Conservation (phyloP, 345 rosid genomes). For the Bruguiera sexangula region DNA sequence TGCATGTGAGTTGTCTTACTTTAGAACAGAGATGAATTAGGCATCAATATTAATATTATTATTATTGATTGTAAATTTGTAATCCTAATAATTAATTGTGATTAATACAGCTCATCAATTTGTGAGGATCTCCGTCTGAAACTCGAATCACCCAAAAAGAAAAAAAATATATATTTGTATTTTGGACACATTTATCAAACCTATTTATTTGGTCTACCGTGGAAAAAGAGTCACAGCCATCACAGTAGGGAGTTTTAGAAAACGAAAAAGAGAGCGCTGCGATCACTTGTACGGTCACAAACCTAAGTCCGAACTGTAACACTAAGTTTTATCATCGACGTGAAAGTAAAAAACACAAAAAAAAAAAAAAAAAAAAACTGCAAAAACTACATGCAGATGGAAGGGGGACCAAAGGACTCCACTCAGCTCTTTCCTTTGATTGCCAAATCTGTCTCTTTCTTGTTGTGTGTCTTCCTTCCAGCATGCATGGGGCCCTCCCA, state of each 20-base stretch:
- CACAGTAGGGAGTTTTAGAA: neutral
- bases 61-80: too few relatives aligned
- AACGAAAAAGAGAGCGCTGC: neutral
- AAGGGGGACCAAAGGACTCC: constrained; percentile 3
- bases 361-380: neutral
- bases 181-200: too few relatives aligned
- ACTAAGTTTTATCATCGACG: neutral
- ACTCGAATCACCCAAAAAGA: too few relatives aligned
- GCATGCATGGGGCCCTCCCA: constrained; percentile 7
- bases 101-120: too few relatives aligned
- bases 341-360: neutral
- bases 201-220: neutral
- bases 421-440: neutral
- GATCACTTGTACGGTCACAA: neutral
- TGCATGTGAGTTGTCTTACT: too few relatives aligned
- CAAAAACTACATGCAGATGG: constrained; percentile 6
- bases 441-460: constrained; percentile 21
- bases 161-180: too few relatives aligned
- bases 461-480: constrained; percentile 14
- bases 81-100: too few relatives aligned
- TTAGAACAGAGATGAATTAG: too few relatives aligned
- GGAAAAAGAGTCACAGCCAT: neutral
- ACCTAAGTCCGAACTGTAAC: neutral
- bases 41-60: too few relatives aligned
- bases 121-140: too few relatives aligned